Evolutionary conservation across 176 grass and related monocot genomes (phyloP), one percentile per base, ranked within the genome.

Genomic region (Tillandsia leiboldiana): DNA sequence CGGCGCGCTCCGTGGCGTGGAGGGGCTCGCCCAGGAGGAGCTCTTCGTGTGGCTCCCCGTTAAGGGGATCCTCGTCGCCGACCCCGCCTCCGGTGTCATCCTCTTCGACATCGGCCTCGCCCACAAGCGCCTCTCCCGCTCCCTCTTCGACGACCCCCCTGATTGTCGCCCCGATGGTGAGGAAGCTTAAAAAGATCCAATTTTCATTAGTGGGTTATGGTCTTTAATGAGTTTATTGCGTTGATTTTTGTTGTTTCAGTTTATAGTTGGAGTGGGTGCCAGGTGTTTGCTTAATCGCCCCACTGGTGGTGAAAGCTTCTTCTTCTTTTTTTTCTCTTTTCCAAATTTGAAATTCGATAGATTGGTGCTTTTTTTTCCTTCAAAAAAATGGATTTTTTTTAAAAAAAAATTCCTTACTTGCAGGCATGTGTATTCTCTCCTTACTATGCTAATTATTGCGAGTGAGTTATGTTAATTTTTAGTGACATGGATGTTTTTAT

Each of bases 21-120:
- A 89, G 70, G 92, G 92, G 0, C 80, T 91, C 12, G 63, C 82
- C 7, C 92, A 96, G 72, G 83, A 96, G 83, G 92, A 96, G 81
- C 88, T 96, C 57, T 96, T 96, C 75, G 66, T 96, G 10, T 96
- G 92, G 92, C 73, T 96, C 27, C 92, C 92, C 22, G 92, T 96
- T 22, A 96, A 96, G 86, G 92, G 92, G 65, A 92, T 96, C 54
- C 48, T 86, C 69, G 83, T 96, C 42, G 14, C 80, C 75, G 73
- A 82, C 26, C 66, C 75, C 9, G 26, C 69, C 53, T 79, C 92
- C 2, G 92, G 92, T 18, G 88, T 92, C 67, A 87, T 96, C 69
- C 74, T 87, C 12, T 89, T 96, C 78, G 92, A 96, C 84, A 96
- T 96, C 79, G 88, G 86, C 4, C 74, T 74, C 57, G 92, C 92